Evolutionary conservation across 176 grass and related monocot species (phyloP).

Genomic region (Cymbopogon citratus): DNA sequence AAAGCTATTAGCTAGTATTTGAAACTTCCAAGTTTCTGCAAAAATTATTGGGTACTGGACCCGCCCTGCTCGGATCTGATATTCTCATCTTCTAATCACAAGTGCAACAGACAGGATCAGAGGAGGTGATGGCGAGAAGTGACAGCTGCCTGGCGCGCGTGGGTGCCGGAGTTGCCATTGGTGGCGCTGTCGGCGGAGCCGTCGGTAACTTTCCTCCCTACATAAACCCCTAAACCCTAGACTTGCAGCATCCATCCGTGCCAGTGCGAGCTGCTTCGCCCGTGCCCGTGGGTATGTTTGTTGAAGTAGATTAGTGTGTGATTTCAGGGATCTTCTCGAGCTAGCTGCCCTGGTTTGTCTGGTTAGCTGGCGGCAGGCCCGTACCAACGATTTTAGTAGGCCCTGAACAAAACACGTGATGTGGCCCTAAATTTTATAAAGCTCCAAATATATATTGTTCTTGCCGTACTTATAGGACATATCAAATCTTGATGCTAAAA

Average conservation of each 20-base stretch:
- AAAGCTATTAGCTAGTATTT: too few relatives aligned
- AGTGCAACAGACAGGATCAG: neutral
- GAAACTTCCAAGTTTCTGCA: too few relatives aligned
- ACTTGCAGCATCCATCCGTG: neutral
- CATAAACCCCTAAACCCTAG: constrained; percentile 61
- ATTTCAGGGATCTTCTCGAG: neutral
- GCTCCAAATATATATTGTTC: too few relatives aligned
- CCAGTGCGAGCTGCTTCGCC: neutral
- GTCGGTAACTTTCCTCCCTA: constrained; percentile 50
- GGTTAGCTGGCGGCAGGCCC: neutral
- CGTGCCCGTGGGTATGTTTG: too few relatives aligned
- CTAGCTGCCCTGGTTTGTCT: neutral
- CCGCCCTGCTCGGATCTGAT: neutral
- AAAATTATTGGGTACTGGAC: too few relatives aligned
- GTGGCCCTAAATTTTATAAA: too few relatives aligned
- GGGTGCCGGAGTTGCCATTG: constrained; percentile 56
- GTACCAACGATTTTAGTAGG: too few relatives aligned
- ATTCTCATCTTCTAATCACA: too few relatives aligned
- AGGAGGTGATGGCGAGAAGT: constrained; percentile 39
- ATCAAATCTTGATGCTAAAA: too few relatives aligned
- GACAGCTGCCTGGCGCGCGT: constrained; percentile 77
- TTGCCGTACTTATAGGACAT: too few relatives aligned
- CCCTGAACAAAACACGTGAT: too few relatives aligned
- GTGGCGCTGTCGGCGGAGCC: constrained; percentile 72
- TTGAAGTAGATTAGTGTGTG: neutral